A percentile compares a stretch with the other conserved stretches of the same genome.
These are phyloP conservation scores for Paraurostyla sp. DNA, from an alignment of 73 alveolate genomes.

Conservation along the genomic window DNA sequence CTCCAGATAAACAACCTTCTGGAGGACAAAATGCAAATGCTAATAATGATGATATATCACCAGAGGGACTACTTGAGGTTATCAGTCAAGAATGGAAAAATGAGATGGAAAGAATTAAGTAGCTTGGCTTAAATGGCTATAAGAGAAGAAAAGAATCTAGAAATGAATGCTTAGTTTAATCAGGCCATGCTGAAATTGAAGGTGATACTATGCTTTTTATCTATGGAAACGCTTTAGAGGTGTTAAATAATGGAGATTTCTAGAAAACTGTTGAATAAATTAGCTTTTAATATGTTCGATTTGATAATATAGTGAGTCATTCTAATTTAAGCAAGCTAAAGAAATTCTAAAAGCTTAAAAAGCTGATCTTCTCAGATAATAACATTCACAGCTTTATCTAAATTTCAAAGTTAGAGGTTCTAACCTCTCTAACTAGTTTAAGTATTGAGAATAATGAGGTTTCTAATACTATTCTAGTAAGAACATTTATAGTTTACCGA, in stretches of 20 bases:
- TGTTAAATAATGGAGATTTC: slow-evolving; percentile 88
- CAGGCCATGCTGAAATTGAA: slow-evolving; percentile 99
- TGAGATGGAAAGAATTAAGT: slow-evolving; percentile 86
- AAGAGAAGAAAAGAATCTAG: slow-evolving; percentile 86
- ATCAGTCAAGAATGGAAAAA: slow-evolving; percentile 92
- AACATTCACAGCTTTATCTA: slow-evolving; percentile 89
- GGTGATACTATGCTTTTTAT: slow-evolving; percentile 91
- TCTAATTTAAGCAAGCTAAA: slow-evolving; percentile 81
- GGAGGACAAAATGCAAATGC: not conserved
- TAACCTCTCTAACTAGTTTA: slow-evolving; percentile 78
- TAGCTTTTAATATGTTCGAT: slow-evolving; percentile 89
- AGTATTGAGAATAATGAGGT: slow-evolving; percentile 88
- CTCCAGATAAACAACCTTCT: slow-evolving; percentile 41
- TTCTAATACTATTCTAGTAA: slow-evolving; percentile 77
- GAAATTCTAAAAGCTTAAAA: slow-evolving; percentile 87
- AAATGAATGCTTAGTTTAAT: slow-evolving; percentile 87
- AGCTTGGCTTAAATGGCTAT: slow-evolving; percentile 87
- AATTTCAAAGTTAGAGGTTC: slow-evolving; percentile 91
- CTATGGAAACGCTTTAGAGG: slow-evolving; percentile 96
- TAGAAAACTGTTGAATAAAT: slow-evolving; percentile 88
- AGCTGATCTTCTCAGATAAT: slow-evolving; percentile 87
- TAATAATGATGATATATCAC: slow-evolving; percentile 75
- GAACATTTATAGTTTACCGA: slow-evolving; percentile 94
- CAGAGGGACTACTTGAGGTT: slow-evolving; percentile 87
- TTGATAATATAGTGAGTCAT: slow-evolving; percentile 89